Evolutionary conservation across 192 early-diverging fungal species (phyloP), one percentile per base, ranked within the genome.

Genomic region (Obelidium mucronatum): DNA sequence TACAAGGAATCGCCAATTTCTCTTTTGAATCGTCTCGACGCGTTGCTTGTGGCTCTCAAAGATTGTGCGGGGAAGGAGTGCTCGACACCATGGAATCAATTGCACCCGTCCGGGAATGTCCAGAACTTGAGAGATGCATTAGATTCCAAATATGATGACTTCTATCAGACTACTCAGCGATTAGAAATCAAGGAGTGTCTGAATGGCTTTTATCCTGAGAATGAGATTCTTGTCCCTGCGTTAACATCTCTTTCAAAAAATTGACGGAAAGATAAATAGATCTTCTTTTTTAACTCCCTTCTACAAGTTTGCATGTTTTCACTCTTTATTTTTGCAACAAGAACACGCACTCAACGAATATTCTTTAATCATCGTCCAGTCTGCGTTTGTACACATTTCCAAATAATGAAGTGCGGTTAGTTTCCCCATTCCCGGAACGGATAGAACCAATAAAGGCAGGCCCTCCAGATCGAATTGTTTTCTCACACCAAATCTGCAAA

Each of bases 21-120:
- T 31, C 53, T 90, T 1, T 33, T 87, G 26, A 83, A 85, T 69
- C 88, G 89, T 2, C 63, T 90, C 52, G 86, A 90, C 80, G 88
- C 89, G 34, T 40, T 66, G 64, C 64, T 66, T 34, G 35, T 66
- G 1, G 39, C 39, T 24, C 74, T 88, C 11, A 80, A 85, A n/a
- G 72, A 80, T 40, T 91, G 88, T 74, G 82, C 82, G 22, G 85
- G 81, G 0, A 80, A 79, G 0, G 80, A 76, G 8, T 91, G 90
- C 70, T 81, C 84, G 63, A 77, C 87, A 36, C 90, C 90, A 24
- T 91, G 90, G 90, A 60, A 69, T 0, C 77, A 80, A 1, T 70
- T 91, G 19, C 88, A 89, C 76, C 69, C 81, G 24, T 33, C 65
- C 44, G 80, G 66, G 55, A 69, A 69, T n/a, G 81, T 89, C 8